Percentiles rank a stretch among this genome's conserved stretches.
phyloP scores from a whole-genome alignment of 306 rosid genomes.

The Urtica urens region DNA sequence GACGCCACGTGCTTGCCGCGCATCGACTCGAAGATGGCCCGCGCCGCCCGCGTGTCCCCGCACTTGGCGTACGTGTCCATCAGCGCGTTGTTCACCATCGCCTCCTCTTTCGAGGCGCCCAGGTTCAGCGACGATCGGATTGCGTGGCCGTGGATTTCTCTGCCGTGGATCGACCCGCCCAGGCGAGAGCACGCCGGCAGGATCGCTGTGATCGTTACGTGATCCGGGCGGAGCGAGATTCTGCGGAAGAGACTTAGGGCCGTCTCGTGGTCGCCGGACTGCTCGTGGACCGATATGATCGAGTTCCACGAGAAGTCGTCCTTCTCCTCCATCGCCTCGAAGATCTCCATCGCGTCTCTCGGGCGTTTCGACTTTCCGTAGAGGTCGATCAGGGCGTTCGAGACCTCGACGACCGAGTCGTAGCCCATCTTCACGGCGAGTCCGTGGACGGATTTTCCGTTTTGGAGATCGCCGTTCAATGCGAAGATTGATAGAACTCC shows the following conservation, averaged over 20 bases:
- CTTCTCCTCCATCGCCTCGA: slow-evolving; percentile 58
- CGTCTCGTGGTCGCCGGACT: slow-evolving; percentile 39
- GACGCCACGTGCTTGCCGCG: slow-evolving; percentile 62
- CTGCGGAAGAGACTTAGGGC: slow-evolving; percentile 48
- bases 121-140: slow-evolving; percentile 37
- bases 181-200: slow-evolving; percentile 72
- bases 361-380: slow-evolving; percentile 71
- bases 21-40: slow-evolving; percentile 40
- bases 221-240: slow-evolving; percentile 67
- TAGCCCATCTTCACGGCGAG: slow-evolving; percentile 53
- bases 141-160: slow-evolving; percentile 64
- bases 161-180: slow-evolving; percentile 67
- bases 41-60: slow-evolving; percentile 66
- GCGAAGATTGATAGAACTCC: slow-evolving; percentile 63
- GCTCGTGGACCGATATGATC: slow-evolving; percentile 52
- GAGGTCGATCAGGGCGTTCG: slow-evolving; percentile 69
- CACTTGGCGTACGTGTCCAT: slow-evolving; percentile 91
- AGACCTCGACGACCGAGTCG: slow-evolving; percentile 44
- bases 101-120: too few relatives aligned
- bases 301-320: slow-evolving; percentile 86
- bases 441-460: slow-evolving; percentile 59
- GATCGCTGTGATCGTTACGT: slow-evolving; percentile 51
- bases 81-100: slow-evolving; percentile 46
- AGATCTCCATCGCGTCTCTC: slow-evolving; percentile 41
- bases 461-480: slow-evolving; percentile 31